Conservation (phyloP, 1,139 yeast species). For the Suhomyces panamericanus region DNA sequence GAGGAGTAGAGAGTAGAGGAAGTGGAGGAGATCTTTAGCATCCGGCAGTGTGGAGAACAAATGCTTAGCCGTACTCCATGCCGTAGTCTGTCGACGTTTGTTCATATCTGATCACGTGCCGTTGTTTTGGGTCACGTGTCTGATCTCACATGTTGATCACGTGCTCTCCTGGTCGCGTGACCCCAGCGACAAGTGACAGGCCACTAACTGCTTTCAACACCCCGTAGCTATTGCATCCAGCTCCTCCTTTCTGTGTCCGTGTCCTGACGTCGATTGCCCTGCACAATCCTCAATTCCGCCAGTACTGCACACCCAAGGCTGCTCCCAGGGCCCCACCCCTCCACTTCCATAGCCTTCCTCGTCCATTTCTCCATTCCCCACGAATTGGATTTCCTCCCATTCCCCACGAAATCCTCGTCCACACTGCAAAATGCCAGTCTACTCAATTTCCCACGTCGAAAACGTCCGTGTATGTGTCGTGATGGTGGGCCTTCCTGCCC, state of each 20-base stretch:
- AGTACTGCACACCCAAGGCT: background rate
- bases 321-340: background rate
- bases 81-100: no score
- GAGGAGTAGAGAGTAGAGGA: no score
- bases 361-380: background rate
- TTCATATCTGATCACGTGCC: no score
- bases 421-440: constrained; percentile 58
- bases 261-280: background rate
- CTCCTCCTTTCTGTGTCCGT: background rate
- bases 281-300: no score
- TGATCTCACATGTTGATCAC: no score
- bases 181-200: background rate
- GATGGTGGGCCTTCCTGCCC: constrained; percentile 71
- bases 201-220: constrained; percentile 1
- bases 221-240: background rate
- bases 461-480: constrained; percentile 73
- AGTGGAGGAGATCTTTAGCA: no score
- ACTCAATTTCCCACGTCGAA: constrained; percentile 68
- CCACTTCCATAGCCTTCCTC: background rate
- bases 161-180: constrained; percentile 4
- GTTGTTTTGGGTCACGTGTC: background rate
- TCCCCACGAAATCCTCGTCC: constrained; percentile 1
- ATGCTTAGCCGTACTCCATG: no score
- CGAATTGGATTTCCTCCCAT: no score
- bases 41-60: no score